These are phyloP conservation scores for Stephania cephalantha DNA, from an alignment of 164 flowering plant genomes.

Conservation along the genomic window DNA sequence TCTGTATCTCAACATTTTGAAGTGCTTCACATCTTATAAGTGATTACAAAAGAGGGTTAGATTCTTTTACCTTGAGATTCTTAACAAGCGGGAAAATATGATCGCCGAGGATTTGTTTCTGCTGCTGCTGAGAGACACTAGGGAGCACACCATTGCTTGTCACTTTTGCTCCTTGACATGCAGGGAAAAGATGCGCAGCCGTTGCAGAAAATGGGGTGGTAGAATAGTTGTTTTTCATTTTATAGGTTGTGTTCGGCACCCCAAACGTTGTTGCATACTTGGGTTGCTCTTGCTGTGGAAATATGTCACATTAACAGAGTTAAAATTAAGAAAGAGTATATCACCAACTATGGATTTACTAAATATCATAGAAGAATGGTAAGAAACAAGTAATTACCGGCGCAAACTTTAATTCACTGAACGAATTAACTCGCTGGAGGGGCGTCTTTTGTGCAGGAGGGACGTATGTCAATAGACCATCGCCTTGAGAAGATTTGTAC, in stretches of 20 bases:
- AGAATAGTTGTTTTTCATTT: not conserved
- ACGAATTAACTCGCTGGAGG: not conserved
- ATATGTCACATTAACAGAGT: not conserved
- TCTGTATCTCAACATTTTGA: not conserved
- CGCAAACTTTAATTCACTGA: not conserved
- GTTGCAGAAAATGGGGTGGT: not conserved
- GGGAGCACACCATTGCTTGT: not conserved
- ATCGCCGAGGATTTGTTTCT: not conserved
- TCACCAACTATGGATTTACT: not conserved
- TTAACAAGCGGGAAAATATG: not conserved
- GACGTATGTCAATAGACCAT: not conserved
- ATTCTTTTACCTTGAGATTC: conserved; percentile 2
- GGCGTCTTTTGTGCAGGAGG: not conserved
- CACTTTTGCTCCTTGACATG: not conserved
- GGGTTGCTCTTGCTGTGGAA: not conserved
- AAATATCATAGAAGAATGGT: not conserved
- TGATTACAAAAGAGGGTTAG: not conserved
- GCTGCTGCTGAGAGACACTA: not conserved
- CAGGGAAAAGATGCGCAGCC: not conserved
- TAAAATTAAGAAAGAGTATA: not conserved
- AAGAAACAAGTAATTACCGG: not conserved
- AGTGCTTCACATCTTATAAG: not conserved
- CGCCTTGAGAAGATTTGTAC: not conserved
- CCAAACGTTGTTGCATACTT: not conserved
- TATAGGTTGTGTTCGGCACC: not conserved